Conservation (phyloP, 2,329 filamentous ascomycete species). For the Didymella glomerata region DNA sequence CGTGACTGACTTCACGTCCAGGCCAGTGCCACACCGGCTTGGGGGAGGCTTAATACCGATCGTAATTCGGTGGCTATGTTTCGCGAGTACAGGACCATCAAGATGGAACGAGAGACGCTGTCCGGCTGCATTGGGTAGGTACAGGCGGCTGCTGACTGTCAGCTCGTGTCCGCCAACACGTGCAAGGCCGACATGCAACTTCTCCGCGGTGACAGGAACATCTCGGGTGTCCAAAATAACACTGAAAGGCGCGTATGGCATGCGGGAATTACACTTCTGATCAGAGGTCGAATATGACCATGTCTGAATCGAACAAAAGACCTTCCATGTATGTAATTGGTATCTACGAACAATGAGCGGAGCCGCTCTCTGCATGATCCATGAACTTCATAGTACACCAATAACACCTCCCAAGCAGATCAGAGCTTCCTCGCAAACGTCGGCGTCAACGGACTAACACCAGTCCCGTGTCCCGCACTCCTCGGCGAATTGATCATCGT, state of each 20-base stretch:
- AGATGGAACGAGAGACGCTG: background rate
- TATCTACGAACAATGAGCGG: background rate
- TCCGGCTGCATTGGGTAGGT: constrained; percentile 3
- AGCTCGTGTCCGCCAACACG: constrained; percentile 5
- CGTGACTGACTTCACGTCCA: background rate
- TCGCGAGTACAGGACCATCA: background rate
- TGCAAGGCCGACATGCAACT: background rate
- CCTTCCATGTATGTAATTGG: background rate
- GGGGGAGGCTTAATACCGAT: background rate
- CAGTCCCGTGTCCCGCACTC: constrained; percentile 18
- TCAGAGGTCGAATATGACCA: background rate
- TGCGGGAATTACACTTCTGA: background rate
- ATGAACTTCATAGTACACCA: background rate
- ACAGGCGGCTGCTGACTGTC: constrained; percentile 10
- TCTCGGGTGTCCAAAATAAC: background rate
- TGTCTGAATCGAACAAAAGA: background rate
- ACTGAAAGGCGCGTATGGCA: too few species aligned
- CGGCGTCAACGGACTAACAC: constrained; percentile 32
- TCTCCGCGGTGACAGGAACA: background rate
- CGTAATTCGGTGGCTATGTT: background rate
- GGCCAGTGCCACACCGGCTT: background rate
- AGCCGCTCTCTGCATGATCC: background rate
- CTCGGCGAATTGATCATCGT: constrained; percentile 14
- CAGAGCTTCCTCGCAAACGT: constrained; percentile 18
- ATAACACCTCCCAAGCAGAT: background rate